A percentile compares a stretch with the other conserved stretches of the same genome.
phyloP scores from a whole-genome alignment of 495 filamentous ascomycete genomes.

The Podospora pseudopauciseta region DNA sequence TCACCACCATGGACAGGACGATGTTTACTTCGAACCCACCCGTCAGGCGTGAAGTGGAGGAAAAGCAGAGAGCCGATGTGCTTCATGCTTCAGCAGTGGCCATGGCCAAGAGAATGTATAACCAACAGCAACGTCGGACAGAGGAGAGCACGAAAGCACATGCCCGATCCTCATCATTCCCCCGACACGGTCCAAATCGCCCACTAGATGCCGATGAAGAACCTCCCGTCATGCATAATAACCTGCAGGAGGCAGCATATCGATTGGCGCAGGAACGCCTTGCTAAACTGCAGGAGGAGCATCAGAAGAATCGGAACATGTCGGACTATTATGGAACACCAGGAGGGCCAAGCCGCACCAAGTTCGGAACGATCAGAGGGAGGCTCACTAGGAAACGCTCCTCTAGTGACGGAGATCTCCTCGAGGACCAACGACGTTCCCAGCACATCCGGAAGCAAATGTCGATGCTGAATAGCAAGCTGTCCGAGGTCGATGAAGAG shows the following conservation, averaged over 20 bases:
- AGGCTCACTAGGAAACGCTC: slow-evolving; percentile 60
- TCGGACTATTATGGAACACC: slow-evolving; percentile 65
- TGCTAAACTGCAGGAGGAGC: slow-evolving; percentile 71
- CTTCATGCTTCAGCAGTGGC: slow-evolving; percentile 76
- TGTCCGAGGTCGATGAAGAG: slow-evolving; percentile 67
- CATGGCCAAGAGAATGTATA: slow-evolving; percentile 86
- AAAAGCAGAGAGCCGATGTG: slow-evolving; percentile 64
- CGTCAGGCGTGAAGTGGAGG: slow-evolving; percentile 66
- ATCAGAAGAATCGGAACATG: slow-evolving; percentile 53
- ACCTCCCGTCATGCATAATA: slow-evolving; percentile 44
- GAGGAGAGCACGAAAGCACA: slow-evolving; percentile 45
- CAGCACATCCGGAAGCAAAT: slow-evolving; percentile 75
- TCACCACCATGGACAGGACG: slow-evolving; percentile 51
- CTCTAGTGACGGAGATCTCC: slow-evolving; percentile 61
- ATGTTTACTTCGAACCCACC: slow-evolving; percentile 77
- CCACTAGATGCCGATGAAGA: slow-evolving; percentile 26
- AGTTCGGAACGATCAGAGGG: slow-evolving; percentile 51
- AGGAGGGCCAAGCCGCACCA: slow-evolving; percentile 38
- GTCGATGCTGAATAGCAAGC: slow-evolving; percentile 64
- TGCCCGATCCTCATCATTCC: slow-evolving; percentile 26
- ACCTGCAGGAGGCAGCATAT: slow-evolving; percentile 78
- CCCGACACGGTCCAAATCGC: slow-evolving; percentile 22
- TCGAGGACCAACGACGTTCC: slow-evolving; percentile 63
- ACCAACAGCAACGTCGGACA: slow-evolving; percentile 55
- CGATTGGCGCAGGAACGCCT: slow-evolving; percentile 79